Evolutionary conservation across 371 early-diverging fungal genomes (phyloP), one percentile per base, ranked within the genome.

Genomic region (Mucor saturninus): DNA sequence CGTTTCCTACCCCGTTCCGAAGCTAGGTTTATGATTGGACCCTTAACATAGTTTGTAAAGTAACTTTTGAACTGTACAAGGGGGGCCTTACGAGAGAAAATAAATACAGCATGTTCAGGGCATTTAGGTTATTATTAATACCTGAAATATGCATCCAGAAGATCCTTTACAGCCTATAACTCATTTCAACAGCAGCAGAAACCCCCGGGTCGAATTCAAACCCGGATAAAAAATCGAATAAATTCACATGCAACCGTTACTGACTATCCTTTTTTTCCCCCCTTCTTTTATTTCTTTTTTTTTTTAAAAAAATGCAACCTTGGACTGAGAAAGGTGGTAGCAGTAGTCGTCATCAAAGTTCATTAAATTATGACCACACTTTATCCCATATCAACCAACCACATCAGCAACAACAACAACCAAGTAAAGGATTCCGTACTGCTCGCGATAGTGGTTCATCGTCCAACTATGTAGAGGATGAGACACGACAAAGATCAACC

Each of bases 241-340:
- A 35, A 35, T 6, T 35, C 35, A 35, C 35, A 35, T 35, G 35
- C 35, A 8, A 6, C 35, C 35, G 35, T 4, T 35, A 45, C 15
- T 40, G 21, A 6, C 28, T 8, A 9, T 45, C 50, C 30, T 49
- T 48, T 39, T 31, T 45, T 30, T 52, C 35, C 56, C 56, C 8
- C 45, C 32, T 46, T 45, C 49, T 7, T 21, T 37, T 35, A 15
- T 58, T 15, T 35, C 13, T 51, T 29, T 58, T 37, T 61, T 39
- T 53, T 28, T 43, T 29, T 51, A 14, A 5, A 11, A 59, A 49
- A 42, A 67, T 69, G 69, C 69, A 69, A 30, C 58, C 69, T 46
- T 69, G 69, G 69, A 15, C 48, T 5, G 65, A 65, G 21, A 69
- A 69, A 57, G 21, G 54, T 37, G 37, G 43, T 28, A 37, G 50